Evolutionary conservation across 306 rosid species (phyloP), one percentile per base, ranked within the genome.

Genomic region (Biancaea sappan): DNA sequence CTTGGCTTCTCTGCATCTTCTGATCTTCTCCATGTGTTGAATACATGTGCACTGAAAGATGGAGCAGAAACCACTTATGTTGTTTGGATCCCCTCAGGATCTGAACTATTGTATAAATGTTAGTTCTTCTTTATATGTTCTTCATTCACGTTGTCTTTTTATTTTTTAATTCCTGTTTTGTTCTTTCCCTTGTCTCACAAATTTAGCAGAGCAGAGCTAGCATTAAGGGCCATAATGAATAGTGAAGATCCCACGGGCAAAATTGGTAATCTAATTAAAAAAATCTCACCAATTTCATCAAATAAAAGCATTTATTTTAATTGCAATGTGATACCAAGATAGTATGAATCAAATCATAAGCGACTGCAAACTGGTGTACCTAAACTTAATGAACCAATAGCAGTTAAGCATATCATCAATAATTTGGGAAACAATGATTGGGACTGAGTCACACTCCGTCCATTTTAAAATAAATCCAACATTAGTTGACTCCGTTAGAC

Each of bases 101-200:
- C 79, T 38, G 56, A 80, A 64, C 76, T 65, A 34, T 60, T 84
- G 88, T 84, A 74, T 64, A 84, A 73, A 84, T 62, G 62, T 69
- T 64, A 71, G 48, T 57, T 65, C 68, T 80, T 31, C 54, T 58
- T 69, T 71, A 14, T 32, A 59, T 73, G 13, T 24, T 29, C 72
- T 46, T 34, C 4, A 29, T 80, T 76, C 16, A 14, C n/a, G 28
- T 71, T 62, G 62, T 50, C 26, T 46, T 63, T 62, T 31, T 50
- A 62, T 60, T 64, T 51, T 12, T 66, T 43, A 48, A 16, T 64
- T 66, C 43, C 40, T 64, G n/a, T 26, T 25, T 59, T 74, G 71
- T 43, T 58, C 37, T 4, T 28, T 2, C 12, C 38, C 63, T 44
- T 5, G 52, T 15, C 44, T 68, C 73, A 31, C 43, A 22, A 24